These are phyloP conservation scores for Aspergillus melleus DNA, from an alignment of 2,329 filamentous ascomycete genomes.

Conservation along the genomic window DNA sequence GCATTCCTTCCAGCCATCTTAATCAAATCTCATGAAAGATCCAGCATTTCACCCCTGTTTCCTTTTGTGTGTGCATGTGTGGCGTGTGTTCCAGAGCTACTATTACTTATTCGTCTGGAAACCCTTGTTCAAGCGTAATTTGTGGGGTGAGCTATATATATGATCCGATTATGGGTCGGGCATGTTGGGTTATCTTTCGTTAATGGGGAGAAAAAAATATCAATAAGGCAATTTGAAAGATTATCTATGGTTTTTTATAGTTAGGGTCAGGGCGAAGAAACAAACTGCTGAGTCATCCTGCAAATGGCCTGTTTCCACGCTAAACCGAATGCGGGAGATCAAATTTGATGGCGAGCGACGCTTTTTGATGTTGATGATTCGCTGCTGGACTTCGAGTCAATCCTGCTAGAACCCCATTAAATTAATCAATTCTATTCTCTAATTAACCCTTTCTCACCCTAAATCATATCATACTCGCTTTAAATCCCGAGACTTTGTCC, in stretches of 20 bases:
- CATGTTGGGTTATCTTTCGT: not conserved
- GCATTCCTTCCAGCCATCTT: not conserved
- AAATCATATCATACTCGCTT: not conserved
- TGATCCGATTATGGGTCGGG: not conserved
- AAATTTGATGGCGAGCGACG: too few species aligned
- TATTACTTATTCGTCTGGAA: not conserved
- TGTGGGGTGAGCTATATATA: not conserved
- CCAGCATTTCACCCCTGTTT: not conserved
- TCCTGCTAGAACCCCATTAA: not conserved
- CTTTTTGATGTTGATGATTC: too few species aligned
- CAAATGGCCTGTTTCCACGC: too few species aligned
- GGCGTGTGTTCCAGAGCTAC: not conserved
- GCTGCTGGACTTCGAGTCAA: not conserved
- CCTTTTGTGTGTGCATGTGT: not conserved
- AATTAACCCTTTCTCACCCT: not conserved
- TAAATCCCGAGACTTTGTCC: conserved; percentile 11
- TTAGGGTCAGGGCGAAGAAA: too few species aligned
- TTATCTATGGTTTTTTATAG: too few species aligned
- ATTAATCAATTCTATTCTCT: not conserved
- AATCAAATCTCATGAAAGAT: not conserved
- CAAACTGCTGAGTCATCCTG: not conserved
- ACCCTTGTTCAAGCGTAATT: not conserved
- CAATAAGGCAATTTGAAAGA: too few species aligned
- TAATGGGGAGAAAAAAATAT: too few species aligned
- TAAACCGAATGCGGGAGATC: not conserved